phyloP scores from a whole-genome alignment of 2,329 filamentous ascomycete species.

The Nemania diffusa region DNA sequence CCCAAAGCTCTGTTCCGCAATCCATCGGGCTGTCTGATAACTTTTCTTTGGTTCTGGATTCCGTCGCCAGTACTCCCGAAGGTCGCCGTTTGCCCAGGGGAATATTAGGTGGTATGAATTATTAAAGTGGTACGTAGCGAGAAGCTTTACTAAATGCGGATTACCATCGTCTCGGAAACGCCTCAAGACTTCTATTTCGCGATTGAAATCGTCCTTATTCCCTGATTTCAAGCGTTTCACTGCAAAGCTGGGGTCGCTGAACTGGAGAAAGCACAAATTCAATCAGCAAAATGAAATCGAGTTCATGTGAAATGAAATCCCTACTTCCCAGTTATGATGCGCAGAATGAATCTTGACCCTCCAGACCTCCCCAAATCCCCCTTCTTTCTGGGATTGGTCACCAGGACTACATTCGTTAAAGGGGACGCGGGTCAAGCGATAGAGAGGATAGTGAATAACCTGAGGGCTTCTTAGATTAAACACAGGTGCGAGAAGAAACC shows the following conservation, averaged over 20 bases:
- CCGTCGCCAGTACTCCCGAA: background rate
- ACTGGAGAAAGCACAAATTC: background rate
- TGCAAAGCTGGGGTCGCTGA: background rate
- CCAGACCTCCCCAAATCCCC: background rate
- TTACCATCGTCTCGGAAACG: background rate
- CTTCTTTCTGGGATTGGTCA: background rate
- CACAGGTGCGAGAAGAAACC: too few species aligned
- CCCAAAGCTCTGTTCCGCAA: background rate
- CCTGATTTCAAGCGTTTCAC: background rate
- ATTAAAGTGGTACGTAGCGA: background rate
- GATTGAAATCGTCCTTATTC: background rate
- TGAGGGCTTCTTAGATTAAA: too few species aligned
- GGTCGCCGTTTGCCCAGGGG: background rate
- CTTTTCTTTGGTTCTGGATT: background rate
- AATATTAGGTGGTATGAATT: background rate
- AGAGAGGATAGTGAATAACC: background rate
- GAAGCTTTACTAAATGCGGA: conserved; percentile 1
- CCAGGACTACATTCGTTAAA: background rate
- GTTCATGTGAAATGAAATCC: background rate
- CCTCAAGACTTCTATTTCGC: background rate
- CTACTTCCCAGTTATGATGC: background rate
- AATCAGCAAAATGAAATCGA: too few species aligned
- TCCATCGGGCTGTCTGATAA: background rate
- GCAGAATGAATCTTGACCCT: background rate
- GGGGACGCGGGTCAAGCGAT: background rate